phyloP scores from a whole-genome alignment of 2,329 filamentous ascomycete species.

The Phoma herbarum region DNA sequence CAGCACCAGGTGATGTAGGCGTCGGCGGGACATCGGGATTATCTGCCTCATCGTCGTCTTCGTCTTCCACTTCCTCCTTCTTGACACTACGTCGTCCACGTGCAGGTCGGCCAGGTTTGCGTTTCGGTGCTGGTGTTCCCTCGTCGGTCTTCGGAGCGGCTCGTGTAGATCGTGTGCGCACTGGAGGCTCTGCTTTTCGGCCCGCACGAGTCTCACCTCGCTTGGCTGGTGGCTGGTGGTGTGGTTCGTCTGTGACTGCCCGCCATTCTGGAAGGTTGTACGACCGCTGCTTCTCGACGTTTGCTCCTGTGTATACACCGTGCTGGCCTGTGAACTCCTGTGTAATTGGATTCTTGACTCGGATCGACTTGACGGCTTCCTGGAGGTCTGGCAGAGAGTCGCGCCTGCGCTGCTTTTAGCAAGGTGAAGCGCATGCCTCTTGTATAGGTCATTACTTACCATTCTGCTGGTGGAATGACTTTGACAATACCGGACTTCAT shows the following conservation, averaged over 20 bases:
- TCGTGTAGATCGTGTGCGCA: constrained; percentile 47
- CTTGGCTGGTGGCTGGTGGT: constrained; percentile 92
- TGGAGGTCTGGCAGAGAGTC: constrained; percentile 79
- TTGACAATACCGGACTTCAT: constrained; percentile 99
- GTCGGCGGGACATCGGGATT: constrained; percentile 51
- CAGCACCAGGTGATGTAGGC: constrained; percentile 55
- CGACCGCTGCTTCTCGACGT: constrained; percentile 92
- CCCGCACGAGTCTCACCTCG: constrained; percentile 76
- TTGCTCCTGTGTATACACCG: constrained; percentile 95
- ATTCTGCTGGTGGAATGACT: constrained; percentile 91
- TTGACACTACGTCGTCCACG: constrained; percentile 35
- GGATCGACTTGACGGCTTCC: constrained; percentile 87
- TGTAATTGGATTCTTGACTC: constrained; percentile 95
- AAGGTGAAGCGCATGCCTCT: not conserved
- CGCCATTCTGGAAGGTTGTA: constrained; percentile 99
- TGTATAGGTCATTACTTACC: constrained; percentile 65
- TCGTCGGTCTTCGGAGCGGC: constrained; percentile 46
- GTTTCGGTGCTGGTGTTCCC: constrained; percentile 52
- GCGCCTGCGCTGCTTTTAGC: constrained; percentile 56
- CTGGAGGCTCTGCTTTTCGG: constrained; percentile 52
- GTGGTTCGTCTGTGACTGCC: constrained; percentile 88
- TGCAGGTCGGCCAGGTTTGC: constrained; percentile 60
- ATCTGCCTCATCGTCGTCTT: constrained; percentile 44
- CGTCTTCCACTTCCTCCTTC: constrained; percentile 43
- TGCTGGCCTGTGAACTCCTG: constrained; percentile 97